Conservation (phyloP, 129 eudicot genomes). For the Helichrysum umbraculigerum region DNA sequence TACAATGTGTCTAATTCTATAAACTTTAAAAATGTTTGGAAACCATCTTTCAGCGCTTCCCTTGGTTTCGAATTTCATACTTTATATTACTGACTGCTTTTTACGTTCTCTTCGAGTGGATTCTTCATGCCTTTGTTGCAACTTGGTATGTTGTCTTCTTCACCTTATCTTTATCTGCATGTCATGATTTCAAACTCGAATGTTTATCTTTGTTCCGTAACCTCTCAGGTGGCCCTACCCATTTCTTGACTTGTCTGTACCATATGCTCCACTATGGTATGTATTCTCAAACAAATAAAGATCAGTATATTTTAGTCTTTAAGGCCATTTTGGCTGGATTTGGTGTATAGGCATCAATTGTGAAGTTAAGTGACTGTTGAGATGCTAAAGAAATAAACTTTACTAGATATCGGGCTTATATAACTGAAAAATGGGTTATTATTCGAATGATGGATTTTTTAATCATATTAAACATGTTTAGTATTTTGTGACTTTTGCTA, state of each 20-base stretch:
- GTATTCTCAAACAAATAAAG: constrained; percentile 14
- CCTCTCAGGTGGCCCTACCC: constrained; percentile 94
- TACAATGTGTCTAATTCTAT: not conserved
- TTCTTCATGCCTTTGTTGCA: constrained; percentile 56
- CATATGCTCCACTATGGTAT: constrained; percentile 73
- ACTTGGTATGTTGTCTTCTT: constrained; percentile 47
- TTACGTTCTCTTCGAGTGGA: constrained; percentile 81
- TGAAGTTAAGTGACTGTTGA: too few species aligned
- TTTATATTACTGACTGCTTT: constrained; percentile 62
- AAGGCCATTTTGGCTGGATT: too few species aligned
- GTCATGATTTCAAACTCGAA: not conserved
- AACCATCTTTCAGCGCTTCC: constrained; percentile 56
- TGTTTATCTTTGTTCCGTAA: constrained; percentile 8
- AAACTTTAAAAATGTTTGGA: not conserved
- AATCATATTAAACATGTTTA: too few species aligned
- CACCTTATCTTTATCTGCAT: not conserved
- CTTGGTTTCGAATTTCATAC: constrained; percentile 71
- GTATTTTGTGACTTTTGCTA: too few species aligned
- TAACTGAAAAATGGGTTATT: too few species aligned
- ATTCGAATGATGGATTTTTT: too few species aligned
- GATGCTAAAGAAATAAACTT: too few species aligned
- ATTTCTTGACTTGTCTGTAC: constrained; percentile 58
- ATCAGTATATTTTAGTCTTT: too few species aligned
- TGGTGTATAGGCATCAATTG: too few species aligned
- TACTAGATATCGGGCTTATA: too few species aligned